Base-by-base conservation (phyloP, 2,329 filamentous ascomycete species). In the Davidsoniella eucalypti region DNA sequence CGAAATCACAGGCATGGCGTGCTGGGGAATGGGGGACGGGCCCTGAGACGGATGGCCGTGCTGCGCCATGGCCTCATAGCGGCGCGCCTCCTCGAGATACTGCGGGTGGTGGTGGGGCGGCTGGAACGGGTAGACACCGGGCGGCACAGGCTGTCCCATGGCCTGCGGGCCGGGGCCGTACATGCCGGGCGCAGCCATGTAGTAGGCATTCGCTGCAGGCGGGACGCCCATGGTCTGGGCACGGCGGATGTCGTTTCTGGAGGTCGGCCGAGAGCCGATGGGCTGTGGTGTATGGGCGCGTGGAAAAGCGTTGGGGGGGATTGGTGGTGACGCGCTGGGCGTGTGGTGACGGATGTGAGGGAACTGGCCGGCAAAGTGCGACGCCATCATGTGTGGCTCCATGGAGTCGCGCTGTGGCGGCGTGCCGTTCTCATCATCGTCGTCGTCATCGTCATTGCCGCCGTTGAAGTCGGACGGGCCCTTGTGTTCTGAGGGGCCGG, bases 401-500 rank as follows among this genome's bases (percentile, higher is more conserved):
- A 70, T 61, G 21, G 63, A 65, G 25, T 85, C 85, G 54, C 77
- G 78, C 54, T 80, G 78, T 6, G 81, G 82, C 44, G 83, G 84
- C 5, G 83, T 84, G 52, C 73, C 81, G 26, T 83, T 81, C 52
- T 81, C 80, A 49, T 87, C 79, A 37, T 87, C 82, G 21, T 85
- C 84, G 25, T 84, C 85, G 14, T 93, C 87, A 46, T 95, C 88
- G 48, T 92, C 86, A 57, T 84, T 83, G 55, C 84, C 82, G 56
- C 87, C 87, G 61, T 82, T 84, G 66, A 94, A 98, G 65, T 98
- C 92, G 50, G 76, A 75, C 1, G 92, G 92, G 2, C 90, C 90
- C 68, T 96, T 98, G 68, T 96, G 90, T 65, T 98, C 92, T 65
- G 92, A 93, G 42, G 88, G 82, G 53, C 80, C 82, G 59, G 87